Evolutionary conservation across 768 basidiomycete species (phyloP), one percentile per base, ranked within the genome.

Genomic region (Kockovaella imperatae): DNA sequence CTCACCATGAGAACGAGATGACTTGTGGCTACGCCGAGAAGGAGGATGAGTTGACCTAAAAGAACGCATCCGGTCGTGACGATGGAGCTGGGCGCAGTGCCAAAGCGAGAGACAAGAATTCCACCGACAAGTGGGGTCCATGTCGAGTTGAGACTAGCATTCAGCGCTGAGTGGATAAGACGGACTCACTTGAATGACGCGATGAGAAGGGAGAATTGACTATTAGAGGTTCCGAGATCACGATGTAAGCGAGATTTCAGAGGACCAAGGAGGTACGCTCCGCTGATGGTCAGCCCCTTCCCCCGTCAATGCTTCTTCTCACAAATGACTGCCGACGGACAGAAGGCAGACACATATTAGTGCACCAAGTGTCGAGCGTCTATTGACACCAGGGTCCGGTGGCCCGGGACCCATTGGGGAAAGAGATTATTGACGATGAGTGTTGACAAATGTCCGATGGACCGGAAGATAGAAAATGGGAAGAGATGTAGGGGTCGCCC

Each of bases 41-140:
- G 34, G 7, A 88, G 78, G 24, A 84, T 72, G 30, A 77, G 59
- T 60, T 86, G 84, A 26, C 84, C 83, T 78, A 83, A 80, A 4
- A 80, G 46, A 18, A 88, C 81, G 20, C 83, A 74, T 1, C 82
- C 79, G 0, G 86, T 89, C 1, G 87, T 84, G 14, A 84, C 68
- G 39, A 88, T 82, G 47, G 78, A 59, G 78, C 81, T 7, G 81
- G 24, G 30, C 7, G 47, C 50, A 7, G 56, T 58, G 3, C 59
- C 59, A 35, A 61, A 51, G 8, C 56, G 46, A 32, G 56, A 40
- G 26, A 56, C 60, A 10, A 64, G 74, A 4, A 88, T 46, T 2
- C 86, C 86, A 6, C 82, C 84, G 2, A 87, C 75, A 5, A 88
- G 76, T 0, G 86, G 87, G 6, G 87, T 89, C 78, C 80, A 79